Conservation (phyloP, 2,329 filamentous ascomycete genomes). For the Botrytis cinerea region DNA sequence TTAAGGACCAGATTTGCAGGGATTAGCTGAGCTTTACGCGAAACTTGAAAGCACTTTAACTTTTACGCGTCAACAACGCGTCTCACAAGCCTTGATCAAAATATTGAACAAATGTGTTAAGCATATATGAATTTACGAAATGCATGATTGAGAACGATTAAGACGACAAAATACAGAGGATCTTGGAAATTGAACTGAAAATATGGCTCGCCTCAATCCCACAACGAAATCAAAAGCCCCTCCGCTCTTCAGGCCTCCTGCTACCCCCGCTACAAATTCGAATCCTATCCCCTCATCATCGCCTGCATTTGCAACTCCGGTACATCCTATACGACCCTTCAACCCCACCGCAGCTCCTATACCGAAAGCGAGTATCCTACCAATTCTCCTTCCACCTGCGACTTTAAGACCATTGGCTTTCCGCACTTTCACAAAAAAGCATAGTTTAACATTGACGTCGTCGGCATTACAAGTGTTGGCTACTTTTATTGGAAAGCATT, state of each 20-base stretch:
- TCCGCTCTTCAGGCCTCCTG: slow-evolving; percentile 37
- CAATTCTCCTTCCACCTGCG: slow-evolving; percentile 84
- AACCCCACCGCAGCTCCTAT: slow-evolving; percentile 32
- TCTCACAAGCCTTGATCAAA: slow-evolving; percentile 21
- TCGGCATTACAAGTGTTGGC: slow-evolving; percentile 83
- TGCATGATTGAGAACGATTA: neutral
- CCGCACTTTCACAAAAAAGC: slow-evolving; percentile 94
- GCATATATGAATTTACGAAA: slow-evolving; percentile 8
- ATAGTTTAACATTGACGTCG: slow-evolving; percentile 89
- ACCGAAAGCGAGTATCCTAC: slow-evolving; percentile 60
- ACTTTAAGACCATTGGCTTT: slow-evolving; percentile 90
- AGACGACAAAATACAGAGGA: neutral
- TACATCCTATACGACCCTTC: slow-evolving; percentile 72
- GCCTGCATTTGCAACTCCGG: slow-evolving; percentile 84
- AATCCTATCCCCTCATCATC: slow-evolving; percentile 83
- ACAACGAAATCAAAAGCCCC: slow-evolving; percentile 34
- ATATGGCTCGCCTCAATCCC: slow-evolving; percentile 37
- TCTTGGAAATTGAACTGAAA: neutral
- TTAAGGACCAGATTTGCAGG: slow-evolving; percentile 5
- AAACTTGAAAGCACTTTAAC: slow-evolving; percentile 21
- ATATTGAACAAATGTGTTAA: slow-evolving; percentile 3
- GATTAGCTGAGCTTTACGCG: slow-evolving; percentile 19
- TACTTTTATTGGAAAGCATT: slow-evolving; percentile 87
- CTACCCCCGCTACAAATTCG: slow-evolving; percentile 32
- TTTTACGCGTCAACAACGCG: slow-evolving; percentile 29